A percentile compares a stretch with the other conserved stretches of the same genome.
Evolutionary conservation across 2,329 filamentous ascomycete species (phyloP).

Genomic region (Xylariomycetidae sp.): DNA sequence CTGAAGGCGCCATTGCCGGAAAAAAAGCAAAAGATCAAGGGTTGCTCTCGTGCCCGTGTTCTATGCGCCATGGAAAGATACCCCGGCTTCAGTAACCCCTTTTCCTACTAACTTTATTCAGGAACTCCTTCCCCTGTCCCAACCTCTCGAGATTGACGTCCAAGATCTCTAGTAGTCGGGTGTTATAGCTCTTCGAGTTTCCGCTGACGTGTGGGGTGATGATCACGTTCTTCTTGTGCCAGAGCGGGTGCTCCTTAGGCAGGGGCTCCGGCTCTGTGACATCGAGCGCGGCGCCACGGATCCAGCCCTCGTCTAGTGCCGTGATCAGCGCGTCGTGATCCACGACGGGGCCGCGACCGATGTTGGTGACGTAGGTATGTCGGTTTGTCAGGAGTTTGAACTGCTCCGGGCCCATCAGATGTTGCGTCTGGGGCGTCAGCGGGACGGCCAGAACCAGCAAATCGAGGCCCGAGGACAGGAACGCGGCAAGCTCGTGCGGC

Average conservation of each 20-base stretch:
- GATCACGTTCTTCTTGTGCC: slow-evolving; percentile 57
- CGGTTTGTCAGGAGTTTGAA: slow-evolving; percentile 30
- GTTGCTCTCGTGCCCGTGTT: too few species aligned
- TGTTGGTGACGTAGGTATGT: slow-evolving; percentile 57
- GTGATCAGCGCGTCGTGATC: slow-evolving; percentile 45
- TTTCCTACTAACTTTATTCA: slow-evolving; percentile 27
- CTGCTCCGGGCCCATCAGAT: slow-evolving; percentile 37
- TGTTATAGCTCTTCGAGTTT: slow-evolving; percentile 20
- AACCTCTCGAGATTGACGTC: slow-evolving; percentile 22
- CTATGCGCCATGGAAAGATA: too few species aligned
- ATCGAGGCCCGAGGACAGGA: slow-evolving; percentile 38
- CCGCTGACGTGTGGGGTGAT: slow-evolving; percentile 37
- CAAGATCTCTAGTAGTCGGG: slow-evolving; percentile 21
- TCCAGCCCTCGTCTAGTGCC: slow-evolving; percentile 39
- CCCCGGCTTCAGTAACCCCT: slow-evolving; percentile 29
- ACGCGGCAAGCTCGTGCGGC: slow-evolving; percentile 30
- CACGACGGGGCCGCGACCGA: slow-evolving; percentile 48
- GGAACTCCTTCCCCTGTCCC: slow-evolving; percentile 23
- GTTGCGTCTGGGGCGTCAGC: slow-evolving; percentile 32
- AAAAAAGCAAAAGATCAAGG: too few species aligned
- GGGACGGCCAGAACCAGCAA: slow-evolving; percentile 37
- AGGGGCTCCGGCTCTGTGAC: slow-evolving; percentile 68
- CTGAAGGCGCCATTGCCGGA: too few species aligned
- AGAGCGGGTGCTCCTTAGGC: slow-evolving; percentile 56
- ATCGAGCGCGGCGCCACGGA: slow-evolving; percentile 59